Evolutionary conservation across 768 basidiomycete genomes (phyloP).

Genomic region (Pleurotus pulmonarius): DNA sequence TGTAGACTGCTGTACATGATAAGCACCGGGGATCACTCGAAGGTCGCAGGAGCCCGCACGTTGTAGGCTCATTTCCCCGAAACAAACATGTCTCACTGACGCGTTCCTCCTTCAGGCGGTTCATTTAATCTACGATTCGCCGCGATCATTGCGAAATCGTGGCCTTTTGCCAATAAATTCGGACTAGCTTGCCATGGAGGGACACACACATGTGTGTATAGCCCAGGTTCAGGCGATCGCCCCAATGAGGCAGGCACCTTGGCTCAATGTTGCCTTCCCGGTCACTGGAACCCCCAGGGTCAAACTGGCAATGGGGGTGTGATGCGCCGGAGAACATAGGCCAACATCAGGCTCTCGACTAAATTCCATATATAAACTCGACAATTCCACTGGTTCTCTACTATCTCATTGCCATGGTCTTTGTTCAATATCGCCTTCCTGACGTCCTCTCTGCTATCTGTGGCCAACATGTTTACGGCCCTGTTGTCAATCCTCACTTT

Average conservation of each 20-base stretch:
- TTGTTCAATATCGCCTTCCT: slow-evolving; percentile 2
- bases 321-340: too few relatives aligned
- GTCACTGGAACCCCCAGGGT: neutral
- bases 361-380: neutral
- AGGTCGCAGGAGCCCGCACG: too few relatives aligned
- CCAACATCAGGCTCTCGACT: neutral
- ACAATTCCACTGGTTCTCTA: neutral
- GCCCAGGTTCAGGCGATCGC: neutral
- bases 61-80: too few relatives aligned
- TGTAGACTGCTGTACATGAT: too few relatives aligned
- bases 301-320: too few relatives aligned
- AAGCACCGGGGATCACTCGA: too few relatives aligned
- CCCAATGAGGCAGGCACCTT: neutral
- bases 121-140: too few relatives aligned
- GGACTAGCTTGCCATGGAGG: neutral
- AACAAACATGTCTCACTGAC: too few relatives aligned
- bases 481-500: neutral
- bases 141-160: neutral
- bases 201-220: neutral
- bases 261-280: neutral
- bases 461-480: neutral
- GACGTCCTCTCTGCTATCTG: neutral
- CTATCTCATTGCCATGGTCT: neutral
- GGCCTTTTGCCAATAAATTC: neutral
- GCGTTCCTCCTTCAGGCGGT: too few relatives aligned